Percentiles rank a stretch among this genome's conserved stretches.
These are phyloP conservation scores for Pseudogymnoascus sp. DNA, from an alignment of 2,329 filamentous ascomycete species.

Conservation along the genomic window DNA sequence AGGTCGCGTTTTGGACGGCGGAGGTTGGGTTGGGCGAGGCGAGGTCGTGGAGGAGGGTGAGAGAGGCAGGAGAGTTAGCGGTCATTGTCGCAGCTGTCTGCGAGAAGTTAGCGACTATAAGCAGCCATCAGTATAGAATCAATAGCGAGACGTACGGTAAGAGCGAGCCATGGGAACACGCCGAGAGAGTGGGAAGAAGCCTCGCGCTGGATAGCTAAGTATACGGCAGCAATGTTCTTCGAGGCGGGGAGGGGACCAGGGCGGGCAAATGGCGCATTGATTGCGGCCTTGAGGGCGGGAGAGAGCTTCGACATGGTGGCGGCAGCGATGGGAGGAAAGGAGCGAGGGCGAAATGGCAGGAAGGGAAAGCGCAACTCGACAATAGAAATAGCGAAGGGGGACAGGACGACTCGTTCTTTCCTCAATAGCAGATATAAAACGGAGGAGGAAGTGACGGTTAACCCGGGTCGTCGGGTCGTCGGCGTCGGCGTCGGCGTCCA, in stretches of 20 bases:
- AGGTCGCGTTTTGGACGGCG: constrained; percentile 51
- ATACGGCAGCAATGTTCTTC: constrained; percentile 54
- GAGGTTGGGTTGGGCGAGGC: constrained; percentile 18
- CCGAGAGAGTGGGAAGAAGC: constrained; percentile 56
- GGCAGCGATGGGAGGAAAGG: constrained; percentile 2
- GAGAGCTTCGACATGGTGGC: constrained; percentile 64
- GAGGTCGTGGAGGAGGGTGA: constrained; percentile 44
- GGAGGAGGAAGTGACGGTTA: neutral
- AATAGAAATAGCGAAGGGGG: neutral
- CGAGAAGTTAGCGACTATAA: constrained; percentile 11
- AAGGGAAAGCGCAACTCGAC: neutral
- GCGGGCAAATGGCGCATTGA: constrained; percentile 61
- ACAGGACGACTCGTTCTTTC: neutral
- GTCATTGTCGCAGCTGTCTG: constrained; percentile 78
- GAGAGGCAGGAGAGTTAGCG: constrained; percentile 74
- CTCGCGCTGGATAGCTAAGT: constrained; percentile 55
- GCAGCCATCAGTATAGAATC: neutral
- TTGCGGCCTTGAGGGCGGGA: constrained; percentile 61
- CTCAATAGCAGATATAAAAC: neutral
- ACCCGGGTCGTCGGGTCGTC: neutral
- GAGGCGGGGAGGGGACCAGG: constrained; percentile 61
- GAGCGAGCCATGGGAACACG: constrained; percentile 55
- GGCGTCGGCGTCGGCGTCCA: neutral
- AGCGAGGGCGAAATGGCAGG: neutral
- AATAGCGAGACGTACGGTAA: constrained; percentile 37